Evolutionary conservation across 2,329 filamentous ascomycete genomes (phyloP).

Genomic region (Pseudogymnoascus sp.): DNA sequence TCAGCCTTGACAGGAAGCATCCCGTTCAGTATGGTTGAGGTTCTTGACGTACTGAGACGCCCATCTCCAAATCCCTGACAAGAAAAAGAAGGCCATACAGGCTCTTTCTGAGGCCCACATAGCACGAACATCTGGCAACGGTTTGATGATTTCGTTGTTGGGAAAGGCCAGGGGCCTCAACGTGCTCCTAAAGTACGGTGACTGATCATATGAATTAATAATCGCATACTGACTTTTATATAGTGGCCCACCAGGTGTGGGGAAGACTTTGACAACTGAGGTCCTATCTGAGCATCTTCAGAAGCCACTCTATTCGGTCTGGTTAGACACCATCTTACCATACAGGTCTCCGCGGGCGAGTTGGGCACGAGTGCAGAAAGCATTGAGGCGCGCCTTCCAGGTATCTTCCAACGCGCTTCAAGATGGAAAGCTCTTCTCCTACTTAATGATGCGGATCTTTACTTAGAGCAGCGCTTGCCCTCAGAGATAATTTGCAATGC

Average conservation of each 20-base stretch:
- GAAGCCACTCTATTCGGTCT: slow-evolving; percentile 6
- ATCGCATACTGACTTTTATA: neutral
- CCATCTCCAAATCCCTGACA: slow-evolving; percentile 19
- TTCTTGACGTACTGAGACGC: neutral
- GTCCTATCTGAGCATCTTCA: slow-evolving; percentile 11
- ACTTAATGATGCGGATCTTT: no score
- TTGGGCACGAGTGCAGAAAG: neutral
- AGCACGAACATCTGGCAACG: neutral
- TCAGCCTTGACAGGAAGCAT: slow-evolving; percentile 18
- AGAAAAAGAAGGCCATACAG: slow-evolving; percentile 19
- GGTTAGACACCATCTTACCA: neutral
- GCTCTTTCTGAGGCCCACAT: slow-evolving; percentile 6
- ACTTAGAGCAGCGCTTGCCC: no score
- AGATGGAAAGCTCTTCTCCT: neutral
- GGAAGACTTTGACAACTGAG: slow-evolving; percentile 12
- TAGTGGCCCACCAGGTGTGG: slow-evolving; percentile 10
- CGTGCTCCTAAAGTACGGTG: slow-evolving; percentile 6
- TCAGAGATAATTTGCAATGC: no score
- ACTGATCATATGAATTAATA: neutral
- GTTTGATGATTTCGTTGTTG: neutral
- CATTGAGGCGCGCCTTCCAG: neutral
- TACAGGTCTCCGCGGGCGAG: slow-evolving; percentile 8
- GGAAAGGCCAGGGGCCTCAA: slow-evolving; percentile 2
- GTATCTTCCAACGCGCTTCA: neutral
- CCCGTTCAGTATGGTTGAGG: neutral